Percentiles rank a stretch among this genome's conserved stretches.
Evolutionary conservation across 495 filamentous ascomycete species (phyloP).

Genomic region (Trichocladium antarcticum): DNA sequence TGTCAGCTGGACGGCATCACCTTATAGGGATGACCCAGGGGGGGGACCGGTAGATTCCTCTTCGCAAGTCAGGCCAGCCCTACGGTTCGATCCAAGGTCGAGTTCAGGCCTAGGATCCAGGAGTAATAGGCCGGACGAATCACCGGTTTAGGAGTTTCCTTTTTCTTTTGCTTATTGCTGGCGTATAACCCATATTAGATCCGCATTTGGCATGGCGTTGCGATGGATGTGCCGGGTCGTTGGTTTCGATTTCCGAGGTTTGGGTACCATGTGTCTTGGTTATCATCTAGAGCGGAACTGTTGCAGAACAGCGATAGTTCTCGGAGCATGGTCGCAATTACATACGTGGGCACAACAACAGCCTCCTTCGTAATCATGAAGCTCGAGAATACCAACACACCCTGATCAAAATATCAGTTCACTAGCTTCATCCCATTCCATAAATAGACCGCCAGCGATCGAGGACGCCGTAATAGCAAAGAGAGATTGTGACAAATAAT

Average conservation of each 20-base stretch:
- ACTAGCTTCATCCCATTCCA: too few relatives aligned
- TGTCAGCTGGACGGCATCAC: not conserved
- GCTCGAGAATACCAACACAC: too few relatives aligned
- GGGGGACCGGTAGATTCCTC: not conserved
- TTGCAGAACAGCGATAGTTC: too few relatives aligned
- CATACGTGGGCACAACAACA: too few relatives aligned
- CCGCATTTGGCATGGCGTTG: not conserved
- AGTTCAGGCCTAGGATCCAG: not conserved
- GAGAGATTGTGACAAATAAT: not conserved
- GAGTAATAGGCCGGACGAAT: constrained; percentile 4
- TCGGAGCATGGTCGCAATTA: too few relatives aligned
- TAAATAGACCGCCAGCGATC: too few relatives aligned
- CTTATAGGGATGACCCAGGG: constrained; percentile 11
- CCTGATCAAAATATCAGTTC: too few relatives aligned
- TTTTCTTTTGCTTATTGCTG: not conserved
- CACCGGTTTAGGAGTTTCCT: not conserved
- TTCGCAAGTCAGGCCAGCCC: not conserved
- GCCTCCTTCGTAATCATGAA: too few relatives aligned
- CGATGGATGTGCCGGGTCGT: not conserved
- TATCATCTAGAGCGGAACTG: too few relatives aligned
- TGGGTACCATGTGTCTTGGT: not conserved
- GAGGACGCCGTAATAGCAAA: not conserved
- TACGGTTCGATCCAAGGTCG: not conserved
- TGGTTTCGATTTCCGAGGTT: not conserved
- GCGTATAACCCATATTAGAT: not conserved